These are phyloP conservation scores for Aspergillus latus DNA, from an alignment of 2,329 filamentous ascomycete genomes.

Conservation along the genomic window DNA sequence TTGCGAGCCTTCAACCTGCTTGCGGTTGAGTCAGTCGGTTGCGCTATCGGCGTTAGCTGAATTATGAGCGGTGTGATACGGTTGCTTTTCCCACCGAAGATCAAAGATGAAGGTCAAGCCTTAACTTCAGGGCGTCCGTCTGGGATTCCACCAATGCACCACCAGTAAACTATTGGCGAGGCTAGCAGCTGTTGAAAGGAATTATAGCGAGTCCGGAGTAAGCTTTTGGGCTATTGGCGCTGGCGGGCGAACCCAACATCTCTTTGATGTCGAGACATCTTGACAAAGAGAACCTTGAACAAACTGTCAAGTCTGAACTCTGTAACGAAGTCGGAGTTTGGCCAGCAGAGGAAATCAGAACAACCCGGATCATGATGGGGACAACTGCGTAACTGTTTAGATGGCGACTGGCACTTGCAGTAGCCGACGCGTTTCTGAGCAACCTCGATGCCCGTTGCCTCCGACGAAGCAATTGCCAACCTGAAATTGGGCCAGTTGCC, in stretches of 20 bases:
- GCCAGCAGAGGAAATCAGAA: neutral
- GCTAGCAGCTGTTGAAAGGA: neutral
- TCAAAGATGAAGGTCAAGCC: neutral
- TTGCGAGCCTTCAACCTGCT: neutral
- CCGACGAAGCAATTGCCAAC: slow-evolving; percentile 5
- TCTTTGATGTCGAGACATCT: neutral
- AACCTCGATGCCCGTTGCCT: slow-evolving; percentile 5
- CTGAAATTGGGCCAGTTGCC: neutral
- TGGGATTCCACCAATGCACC: neutral
- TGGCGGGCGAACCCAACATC: neutral
- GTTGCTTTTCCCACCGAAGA: neutral
- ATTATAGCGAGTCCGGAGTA: neutral
- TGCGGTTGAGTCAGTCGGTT: neutral
- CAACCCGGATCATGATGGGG: neutral
- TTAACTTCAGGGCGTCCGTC: neutral
- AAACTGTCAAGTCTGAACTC: neutral
- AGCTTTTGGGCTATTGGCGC: neutral
- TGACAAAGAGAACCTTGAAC: neutral
- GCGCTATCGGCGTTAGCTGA: neutral
- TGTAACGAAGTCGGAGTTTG: neutral
- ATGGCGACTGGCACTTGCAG: neutral
- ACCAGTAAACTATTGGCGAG: neutral
- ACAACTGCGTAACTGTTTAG: neutral
- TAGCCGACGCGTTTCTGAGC: slow-evolving; percentile 3
- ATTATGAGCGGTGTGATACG: neutral